phyloP scores from a whole-genome alignment of 2,329 filamentous ascomycete species.

The Beauveria medogensis region DNA sequence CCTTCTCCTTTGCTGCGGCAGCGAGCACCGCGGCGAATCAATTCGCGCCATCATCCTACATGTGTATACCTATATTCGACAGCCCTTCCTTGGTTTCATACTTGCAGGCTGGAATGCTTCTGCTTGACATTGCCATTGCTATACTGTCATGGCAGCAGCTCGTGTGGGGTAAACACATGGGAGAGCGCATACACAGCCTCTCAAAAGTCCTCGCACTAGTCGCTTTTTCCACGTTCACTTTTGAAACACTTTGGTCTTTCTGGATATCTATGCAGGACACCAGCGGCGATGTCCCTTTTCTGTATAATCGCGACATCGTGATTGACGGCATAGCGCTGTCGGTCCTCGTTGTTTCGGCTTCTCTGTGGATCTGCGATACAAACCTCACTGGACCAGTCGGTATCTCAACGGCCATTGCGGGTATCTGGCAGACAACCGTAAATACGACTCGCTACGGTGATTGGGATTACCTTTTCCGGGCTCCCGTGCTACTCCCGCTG shows the following conservation, averaged over 20 bases:
- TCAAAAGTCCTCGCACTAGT: constrained; percentile 34
- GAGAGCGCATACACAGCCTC: constrained; percentile 36
- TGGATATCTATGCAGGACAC: background rate
- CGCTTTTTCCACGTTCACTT: constrained; percentile 26
- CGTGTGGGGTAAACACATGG: constrained; percentile 41
- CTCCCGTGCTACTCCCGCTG: constrained; percentile 29
- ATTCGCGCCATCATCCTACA: constrained; percentile 40
- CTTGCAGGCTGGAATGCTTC: constrained; percentile 26
- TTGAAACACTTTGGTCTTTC: constrained; percentile 30
- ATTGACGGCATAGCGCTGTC: constrained; percentile 40
- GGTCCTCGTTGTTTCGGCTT: constrained; percentile 34
- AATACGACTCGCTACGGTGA: constrained; percentile 32
- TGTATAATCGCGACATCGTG: constrained; percentile 42
- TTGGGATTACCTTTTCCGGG: constrained; percentile 35
- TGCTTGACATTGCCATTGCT: constrained; percentile 16
- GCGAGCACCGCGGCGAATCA: constrained; percentile 34
- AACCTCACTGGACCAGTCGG: constrained; percentile 34
- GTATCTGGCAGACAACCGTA: constrained; percentile 27
- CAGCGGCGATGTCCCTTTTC: constrained; percentile 16
- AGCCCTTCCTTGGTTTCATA: constrained; percentile 26
- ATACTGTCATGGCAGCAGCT: constrained; percentile 44
- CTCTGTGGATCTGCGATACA: constrained; percentile 39
- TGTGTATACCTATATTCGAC: constrained; percentile 40
- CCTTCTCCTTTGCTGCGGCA: constrained; percentile 31
- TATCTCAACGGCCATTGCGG: constrained; percentile 36